Conservation (phyloP, 2,329 filamentous ascomycete genomes). For the Magnaporthiopsis poae region DNA sequence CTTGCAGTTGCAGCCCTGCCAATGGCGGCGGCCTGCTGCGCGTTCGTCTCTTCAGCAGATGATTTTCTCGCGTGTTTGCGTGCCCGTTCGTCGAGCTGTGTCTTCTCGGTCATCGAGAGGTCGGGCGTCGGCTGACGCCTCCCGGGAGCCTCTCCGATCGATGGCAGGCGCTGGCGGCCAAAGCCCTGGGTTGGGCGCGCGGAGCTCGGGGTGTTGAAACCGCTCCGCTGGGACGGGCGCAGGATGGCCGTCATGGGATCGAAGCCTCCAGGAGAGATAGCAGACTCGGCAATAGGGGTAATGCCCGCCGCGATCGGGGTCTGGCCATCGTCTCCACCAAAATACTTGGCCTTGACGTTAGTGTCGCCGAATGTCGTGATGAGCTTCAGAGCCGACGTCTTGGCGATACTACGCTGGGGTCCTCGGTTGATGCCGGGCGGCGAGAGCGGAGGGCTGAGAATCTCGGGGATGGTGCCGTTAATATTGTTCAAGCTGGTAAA, state of each 20-base stretch:
- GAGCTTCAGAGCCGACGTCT: slow-evolving; percentile 76
- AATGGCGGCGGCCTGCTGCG: slow-evolving; percentile 22
- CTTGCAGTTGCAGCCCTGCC: slow-evolving; percentile 58
- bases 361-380: slow-evolving; percentile 77
- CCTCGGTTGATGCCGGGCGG: slow-evolving; percentile 55
- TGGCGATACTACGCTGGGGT: slow-evolving; percentile 56
- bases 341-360: slow-evolving; percentile 54
- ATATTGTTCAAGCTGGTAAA: slow-evolving; percentile 37
- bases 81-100: not conserved
- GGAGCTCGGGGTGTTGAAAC: slow-evolving; percentile 60
- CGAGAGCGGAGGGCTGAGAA: slow-evolving; percentile 63
- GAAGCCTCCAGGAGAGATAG: slow-evolving; percentile 59
- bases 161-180: slow-evolving; percentile 58
- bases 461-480: slow-evolving; percentile 45
- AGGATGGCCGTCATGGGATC: slow-evolving; percentile 59
- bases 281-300: slow-evolving; percentile 78
- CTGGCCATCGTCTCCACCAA: slow-evolving; percentile 45
- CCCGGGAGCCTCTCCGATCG: slow-evolving; percentile 59
- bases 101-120: slow-evolving; percentile 8
- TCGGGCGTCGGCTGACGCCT: slow-evolving; percentile 17
- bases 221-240: slow-evolving; percentile 56
- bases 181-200: slow-evolving; percentile 53
- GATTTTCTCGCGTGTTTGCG: not conserved
- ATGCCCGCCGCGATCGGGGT: slow-evolving; percentile 76
- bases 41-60: slow-evolving; percentile 6